Evolutionary conservation across 2,329 filamentous ascomycete genomes (phyloP).

Genomic region (Aaosphaeria pasadenensis): DNA sequence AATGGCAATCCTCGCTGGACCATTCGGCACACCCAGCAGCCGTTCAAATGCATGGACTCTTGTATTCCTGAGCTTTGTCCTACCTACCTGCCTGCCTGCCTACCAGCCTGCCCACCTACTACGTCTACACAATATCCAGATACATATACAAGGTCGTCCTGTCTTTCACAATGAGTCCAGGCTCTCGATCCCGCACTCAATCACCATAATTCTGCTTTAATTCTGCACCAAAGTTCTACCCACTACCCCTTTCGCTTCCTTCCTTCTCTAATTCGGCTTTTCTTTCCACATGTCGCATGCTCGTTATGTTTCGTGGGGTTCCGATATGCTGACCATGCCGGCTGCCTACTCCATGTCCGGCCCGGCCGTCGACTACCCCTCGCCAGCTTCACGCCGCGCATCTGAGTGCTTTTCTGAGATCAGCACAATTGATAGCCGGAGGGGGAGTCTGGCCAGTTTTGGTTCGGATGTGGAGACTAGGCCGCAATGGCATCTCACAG

Average conservation of each 20-base stretch:
- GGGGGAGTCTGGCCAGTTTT: conserved; percentile 34
- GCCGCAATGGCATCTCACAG: conserved; percentile 36
- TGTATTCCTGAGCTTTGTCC: too few relatives aligned
- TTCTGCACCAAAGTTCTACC: conserved; percentile 4
- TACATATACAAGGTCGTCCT: conserved; percentile 34
- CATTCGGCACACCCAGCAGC: conserved; percentile 20
- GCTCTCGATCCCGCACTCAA: too few relatives aligned
- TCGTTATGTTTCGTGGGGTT: conserved; percentile 30
- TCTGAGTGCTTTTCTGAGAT: conserved; percentile 32
- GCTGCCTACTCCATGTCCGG: conserved; percentile 34
- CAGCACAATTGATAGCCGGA: conserved; percentile 18
- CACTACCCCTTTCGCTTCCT: conserved; percentile 9
- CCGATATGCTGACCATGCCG: conserved; percentile 34
- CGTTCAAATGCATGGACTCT: conserved; percentile 21
- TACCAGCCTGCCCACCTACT: too few relatives aligned
- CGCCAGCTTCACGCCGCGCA: conserved; percentile 29
- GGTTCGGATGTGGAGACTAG: conserved; percentile 36
- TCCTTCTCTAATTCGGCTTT: conserved; percentile 8
- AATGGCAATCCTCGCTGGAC: neutral
- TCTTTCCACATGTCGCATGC: conserved; percentile 27
- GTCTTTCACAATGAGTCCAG: neutral
- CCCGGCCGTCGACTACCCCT: conserved; percentile 31
- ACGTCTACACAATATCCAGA: conserved; percentile 3
- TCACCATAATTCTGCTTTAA: neutral
- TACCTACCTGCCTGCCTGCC: too few relatives aligned